Conservation (phyloP, 129 eudicot genomes). For the Chrysanthemum lavandulifolium region DNA sequence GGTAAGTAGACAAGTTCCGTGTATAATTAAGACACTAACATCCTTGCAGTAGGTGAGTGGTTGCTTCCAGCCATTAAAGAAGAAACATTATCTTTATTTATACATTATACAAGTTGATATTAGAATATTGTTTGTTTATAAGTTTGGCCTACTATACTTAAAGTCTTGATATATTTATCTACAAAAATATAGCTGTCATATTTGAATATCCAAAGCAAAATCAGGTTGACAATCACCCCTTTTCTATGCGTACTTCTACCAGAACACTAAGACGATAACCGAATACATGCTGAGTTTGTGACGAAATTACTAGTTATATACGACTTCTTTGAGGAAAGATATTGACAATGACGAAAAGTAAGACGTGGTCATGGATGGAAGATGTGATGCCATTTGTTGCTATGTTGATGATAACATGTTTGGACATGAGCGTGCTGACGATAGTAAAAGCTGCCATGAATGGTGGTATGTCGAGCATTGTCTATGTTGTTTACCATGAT, state of each 20-base stretch:
- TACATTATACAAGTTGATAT: background rate
- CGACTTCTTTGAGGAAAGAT: background rate
- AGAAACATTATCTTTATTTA: too few species aligned
- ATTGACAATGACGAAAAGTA: background rate
- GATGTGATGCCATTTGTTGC: slow-evolving; percentile 19
- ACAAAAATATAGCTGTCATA: slow-evolving; percentile 2
- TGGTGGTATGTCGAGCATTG: slow-evolving; percentile 28
- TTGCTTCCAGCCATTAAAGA: too few species aligned
- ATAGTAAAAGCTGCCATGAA: slow-evolving; percentile 35
- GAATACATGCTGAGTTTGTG: background rate
- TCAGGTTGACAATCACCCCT: slow-evolving; percentile 1
- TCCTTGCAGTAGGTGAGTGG: too few species aligned
- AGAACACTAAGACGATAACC: background rate
- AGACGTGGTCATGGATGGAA: background rate
- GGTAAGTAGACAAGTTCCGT: too few species aligned
- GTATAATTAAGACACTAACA: too few species aligned
- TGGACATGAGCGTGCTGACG: slow-evolving; percentile 26
- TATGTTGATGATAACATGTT: slow-evolving; percentile 25
- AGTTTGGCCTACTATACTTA: background rate
- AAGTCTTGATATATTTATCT: background rate
- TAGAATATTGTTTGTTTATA: background rate
- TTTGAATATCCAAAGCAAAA: background rate
- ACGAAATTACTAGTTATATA: background rate
- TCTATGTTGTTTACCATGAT: slow-evolving; percentile 34
- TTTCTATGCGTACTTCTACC: slow-evolving; percentile 1